Conservation (phyloP, 169 alveolate species). For the Plasmodium vivax region DNA sequence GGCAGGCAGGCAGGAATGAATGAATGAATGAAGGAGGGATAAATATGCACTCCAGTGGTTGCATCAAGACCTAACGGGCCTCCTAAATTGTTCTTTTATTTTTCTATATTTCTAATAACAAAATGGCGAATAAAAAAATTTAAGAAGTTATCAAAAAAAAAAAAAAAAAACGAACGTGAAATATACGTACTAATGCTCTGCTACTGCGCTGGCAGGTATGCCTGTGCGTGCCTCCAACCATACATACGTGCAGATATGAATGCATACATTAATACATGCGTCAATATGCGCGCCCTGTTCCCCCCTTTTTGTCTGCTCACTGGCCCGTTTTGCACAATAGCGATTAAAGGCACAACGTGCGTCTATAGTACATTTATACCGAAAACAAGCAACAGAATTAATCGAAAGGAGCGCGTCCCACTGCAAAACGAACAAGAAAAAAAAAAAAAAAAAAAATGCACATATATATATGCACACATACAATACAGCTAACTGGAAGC, state of each 20-base stretch:
- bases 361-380: neutral
- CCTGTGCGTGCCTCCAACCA: neutral
- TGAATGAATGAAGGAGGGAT: too few relatives aligned
- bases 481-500: neutral
- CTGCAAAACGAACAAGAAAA: neutral
- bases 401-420: neutral
- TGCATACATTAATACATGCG: neutral
- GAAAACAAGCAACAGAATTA: neutral
- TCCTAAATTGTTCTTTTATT: neutral
- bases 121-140: neutral
- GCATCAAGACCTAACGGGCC: neutral
- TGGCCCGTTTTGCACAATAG: neutral
- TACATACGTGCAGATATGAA: neutral
- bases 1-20: too few relatives aligned
- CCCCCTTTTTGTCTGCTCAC: neutral
- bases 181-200: neutral
- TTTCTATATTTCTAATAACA: neutral
- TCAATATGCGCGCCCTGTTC: neutral
- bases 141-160: neutral
- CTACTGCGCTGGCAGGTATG: neutral
- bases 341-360: neutral
- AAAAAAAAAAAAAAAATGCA: neutral
- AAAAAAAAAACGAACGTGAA: neutral
- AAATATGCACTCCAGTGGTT: neutral
- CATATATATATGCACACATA: neutral